Evolutionary conservation across 441 rosid species (phyloP), one percentile per base, ranked within the genome.

Genomic region (Gossypium schwendimanii): DNA sequence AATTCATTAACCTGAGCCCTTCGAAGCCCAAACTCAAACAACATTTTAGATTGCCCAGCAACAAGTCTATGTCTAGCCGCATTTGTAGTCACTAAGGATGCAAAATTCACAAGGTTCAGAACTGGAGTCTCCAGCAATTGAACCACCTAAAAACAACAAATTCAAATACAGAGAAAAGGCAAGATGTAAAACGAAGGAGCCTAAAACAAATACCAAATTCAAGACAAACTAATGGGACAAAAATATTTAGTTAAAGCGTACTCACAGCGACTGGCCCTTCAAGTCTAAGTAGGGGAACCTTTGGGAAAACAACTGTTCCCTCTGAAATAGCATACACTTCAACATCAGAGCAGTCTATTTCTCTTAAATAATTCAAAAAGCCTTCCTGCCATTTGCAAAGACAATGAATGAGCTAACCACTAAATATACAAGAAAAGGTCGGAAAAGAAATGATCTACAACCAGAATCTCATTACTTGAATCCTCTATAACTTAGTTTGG

Each of bases 201-300:
- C 9, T 17, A 28, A 33, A 62, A 14, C 17, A n/a, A 65, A 65
- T 7, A 45, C 6, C 55, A 45, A 65, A 65, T 65, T 23, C 70
- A 45, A 65, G 64, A 20, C 26, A 63, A 39, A 47, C 1, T 20
- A 15, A 70, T 14, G 41, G 9, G 1, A 14, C 20, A 39, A 6
- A 26, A 17, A 72, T 31, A 8, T 1, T n/a, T 68, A 44, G 69
- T 20, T 50, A 44, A 28, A 70, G 68, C 50, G 62, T 78, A 88
- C 99, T 90, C 75, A 91, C 99, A 76, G 96, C 97, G 66, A 89
- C 76, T 20, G 97, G 98, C 53, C 98, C 99, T 86, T 91, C 97
- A 57, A 94, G 83, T 82, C 97, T 83, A 78, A 94, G 76, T 62
- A 94, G 81, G 74, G 98, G 99, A 41, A 94, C 93, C 83, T 94